A percentile compares a stretch with the other conserved stretches of the same genome.
Evolutionary conservation across 768 basidiomycete genomes (phyloP).

Genomic region (Lentinula sp.): DNA sequence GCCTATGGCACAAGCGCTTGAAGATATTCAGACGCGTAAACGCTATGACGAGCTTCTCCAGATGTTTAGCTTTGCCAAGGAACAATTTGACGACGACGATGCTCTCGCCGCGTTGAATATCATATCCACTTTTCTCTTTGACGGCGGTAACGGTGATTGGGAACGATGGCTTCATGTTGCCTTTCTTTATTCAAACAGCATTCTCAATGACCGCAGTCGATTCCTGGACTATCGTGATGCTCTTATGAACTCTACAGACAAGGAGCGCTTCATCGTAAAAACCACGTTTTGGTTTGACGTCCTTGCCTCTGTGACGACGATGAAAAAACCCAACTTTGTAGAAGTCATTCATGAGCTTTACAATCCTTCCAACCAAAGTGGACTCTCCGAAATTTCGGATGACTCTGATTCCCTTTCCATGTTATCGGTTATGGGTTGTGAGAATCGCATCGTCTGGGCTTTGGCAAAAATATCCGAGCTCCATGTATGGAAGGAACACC

Average conservation of each 20-base stretch:
- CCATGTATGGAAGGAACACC: conserved; percentile 55
- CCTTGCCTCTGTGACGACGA: conserved; percentile 70
- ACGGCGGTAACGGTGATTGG: conserved; percentile 72
- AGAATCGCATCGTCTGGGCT: conserved; percentile 73
- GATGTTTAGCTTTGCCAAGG: conserved; percentile 15
- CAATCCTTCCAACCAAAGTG: conserved; percentile 29
- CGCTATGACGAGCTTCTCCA: conserved; percentile 20
- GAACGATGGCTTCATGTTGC: conserved; percentile 58
- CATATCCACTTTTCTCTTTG: conserved; percentile 73
- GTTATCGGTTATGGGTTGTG: conserved; percentile 82
- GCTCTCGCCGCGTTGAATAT: conserved; percentile 76
- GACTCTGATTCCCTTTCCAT: conserved; percentile 49
- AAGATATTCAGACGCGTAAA: conserved; percentile 13
- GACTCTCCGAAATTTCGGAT: conserved; percentile 25
- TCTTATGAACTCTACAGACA: conserved; percentile 40
- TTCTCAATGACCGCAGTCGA: conserved; percentile 31
- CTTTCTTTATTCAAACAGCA: conserved; percentile 41
- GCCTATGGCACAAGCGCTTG: conserved; percentile 17
- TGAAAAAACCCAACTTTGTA: conserved; percentile 51
- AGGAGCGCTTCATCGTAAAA: conserved; percentile 69
- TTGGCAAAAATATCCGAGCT: conserved; percentile 69
- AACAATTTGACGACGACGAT: conserved; percentile 47
- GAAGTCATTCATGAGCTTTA: conserved; percentile 52
- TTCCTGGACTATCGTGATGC: conserved; percentile 36
- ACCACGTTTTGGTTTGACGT: conserved; percentile 88